phyloP scores from a whole-genome alignment of 768 basidiomycete species.

The Psilocybe cyanescens region DNA sequence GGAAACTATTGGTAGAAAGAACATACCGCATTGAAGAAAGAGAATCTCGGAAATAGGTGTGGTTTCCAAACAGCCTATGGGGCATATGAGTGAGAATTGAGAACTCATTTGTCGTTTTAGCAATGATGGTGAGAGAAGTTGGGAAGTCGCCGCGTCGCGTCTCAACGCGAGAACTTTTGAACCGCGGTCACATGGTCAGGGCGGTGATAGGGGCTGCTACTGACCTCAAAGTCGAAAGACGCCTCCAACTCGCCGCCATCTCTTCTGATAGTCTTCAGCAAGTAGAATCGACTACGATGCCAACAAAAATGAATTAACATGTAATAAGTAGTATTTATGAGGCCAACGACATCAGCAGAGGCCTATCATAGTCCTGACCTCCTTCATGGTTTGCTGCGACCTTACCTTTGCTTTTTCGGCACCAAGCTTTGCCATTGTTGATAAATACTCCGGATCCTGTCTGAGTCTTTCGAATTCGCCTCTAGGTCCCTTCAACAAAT shows the following conservation, averaged over 20 bases:
- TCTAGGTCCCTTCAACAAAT: conserved; percentile 66
- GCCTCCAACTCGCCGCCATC: too few species aligned
- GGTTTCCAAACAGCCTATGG: neutral
- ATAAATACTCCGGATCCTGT: conserved; percentile 62
- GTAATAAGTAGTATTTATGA: neutral
- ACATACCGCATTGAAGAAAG: conserved; percentile 9
- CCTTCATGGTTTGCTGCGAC: conserved; percentile 66
- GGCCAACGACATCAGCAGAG: conserved; percentile 21
- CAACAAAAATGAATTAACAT: too few species aligned
- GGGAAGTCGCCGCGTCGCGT: neutral
- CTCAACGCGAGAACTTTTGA: too few species aligned
- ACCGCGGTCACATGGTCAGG: too few species aligned
- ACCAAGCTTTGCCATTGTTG: conserved; percentile 65
- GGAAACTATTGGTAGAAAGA: neutral
- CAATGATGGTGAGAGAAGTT: neutral
- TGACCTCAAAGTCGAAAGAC: too few species aligned
- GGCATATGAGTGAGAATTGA: neutral
- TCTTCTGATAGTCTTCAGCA: too few species aligned
- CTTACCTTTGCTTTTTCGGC: conserved; percentile 60
- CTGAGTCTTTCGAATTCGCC: conserved; percentile 69
- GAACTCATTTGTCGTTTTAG: neutral
- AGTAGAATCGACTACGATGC: too few species aligned
- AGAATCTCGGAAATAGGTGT: neutral
- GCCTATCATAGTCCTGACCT: conserved; percentile 74
- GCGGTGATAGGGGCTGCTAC: too few species aligned